Percentiles rank a stretch among this genome's conserved stretches.
Conservation (phyloP, 1,139 yeast species). For the Debaryomyces subglobosus region DNA sequence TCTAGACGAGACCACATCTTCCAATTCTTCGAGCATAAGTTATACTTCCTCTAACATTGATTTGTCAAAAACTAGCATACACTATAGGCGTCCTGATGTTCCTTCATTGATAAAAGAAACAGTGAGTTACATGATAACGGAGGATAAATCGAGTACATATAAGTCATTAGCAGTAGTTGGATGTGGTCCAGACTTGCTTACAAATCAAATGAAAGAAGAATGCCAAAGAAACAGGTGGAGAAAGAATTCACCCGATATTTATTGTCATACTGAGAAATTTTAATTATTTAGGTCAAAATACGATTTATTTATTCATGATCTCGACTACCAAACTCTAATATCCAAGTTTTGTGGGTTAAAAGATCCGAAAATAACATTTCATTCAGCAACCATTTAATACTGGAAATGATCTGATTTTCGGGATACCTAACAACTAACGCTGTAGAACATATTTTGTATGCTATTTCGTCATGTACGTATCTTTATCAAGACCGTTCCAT, state of each 20-base stretch:
- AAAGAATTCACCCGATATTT: slow-evolving; percentile 35
- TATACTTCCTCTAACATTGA: background rate
- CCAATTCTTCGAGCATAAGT: background rate
- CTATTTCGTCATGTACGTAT: background rate
- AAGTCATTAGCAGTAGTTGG: slow-evolving; percentile 37
- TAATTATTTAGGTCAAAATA: background rate
- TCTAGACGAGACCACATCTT: background rate
- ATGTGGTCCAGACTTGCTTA: slow-evolving; percentile 41
- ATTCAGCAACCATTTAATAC: background rate
- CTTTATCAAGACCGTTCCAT: background rate
- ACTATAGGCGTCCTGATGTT: background rate
- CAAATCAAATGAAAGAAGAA: slow-evolving; percentile 26
- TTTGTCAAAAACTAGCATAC: background rate
- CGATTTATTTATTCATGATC: background rate
- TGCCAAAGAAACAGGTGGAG: slow-evolving; percentile 33
- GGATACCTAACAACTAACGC: background rate
- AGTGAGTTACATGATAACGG: background rate
- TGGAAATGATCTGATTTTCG: background rate
- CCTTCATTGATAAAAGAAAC: background rate
- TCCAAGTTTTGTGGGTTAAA: background rate
- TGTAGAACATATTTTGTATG: background rate
- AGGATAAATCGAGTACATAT: slow-evolving; percentile 10
- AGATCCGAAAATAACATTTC: background rate
- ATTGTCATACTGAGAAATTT: slow-evolving; percentile 34
- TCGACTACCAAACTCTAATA: background rate